phyloP scores from a whole-genome alignment of 2,329 filamentous ascomycete species.

The Coniosporium tulheliwenetii region DNA sequence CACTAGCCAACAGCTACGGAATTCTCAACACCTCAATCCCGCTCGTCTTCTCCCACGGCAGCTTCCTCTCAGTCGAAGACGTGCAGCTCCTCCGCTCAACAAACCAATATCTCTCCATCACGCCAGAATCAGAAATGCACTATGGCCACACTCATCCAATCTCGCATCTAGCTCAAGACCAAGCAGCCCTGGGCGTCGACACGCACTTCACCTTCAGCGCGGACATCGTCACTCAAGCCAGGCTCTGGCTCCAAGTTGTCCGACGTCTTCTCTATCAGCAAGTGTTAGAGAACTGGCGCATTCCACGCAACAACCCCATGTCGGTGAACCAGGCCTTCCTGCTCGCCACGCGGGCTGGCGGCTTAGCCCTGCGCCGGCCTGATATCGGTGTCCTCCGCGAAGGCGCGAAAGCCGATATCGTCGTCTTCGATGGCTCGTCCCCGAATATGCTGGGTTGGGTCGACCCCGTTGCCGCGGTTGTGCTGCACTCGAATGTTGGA shows the following conservation, averaged over 20 bases:
- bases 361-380: constrained; percentile 25
- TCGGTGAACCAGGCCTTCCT: constrained; percentile 31
- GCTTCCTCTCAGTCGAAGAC: constrained; percentile 16
- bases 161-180: constrained; percentile 13
- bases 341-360: constrained; percentile 32
- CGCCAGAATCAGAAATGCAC: constrained; percentile 36
- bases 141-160: constrained; percentile 20
- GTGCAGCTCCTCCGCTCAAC: constrained; percentile 17
- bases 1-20: constrained; percentile 18
- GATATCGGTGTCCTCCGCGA: constrained; percentile 29
- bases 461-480: constrained; percentile 26
- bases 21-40: constrained; percentile 24
- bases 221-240: constrained; percentile 18
- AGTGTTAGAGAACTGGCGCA: constrained; percentile 10
- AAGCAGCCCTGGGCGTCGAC: constrained; percentile 18
- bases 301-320: constrained; percentile 12
- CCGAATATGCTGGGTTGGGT: constrained; percentile 25
- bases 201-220: constrained; percentile 16
- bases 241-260: constrained; percentile 15
- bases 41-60: constrained; percentile 24
- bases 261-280: constrained; percentile 14
- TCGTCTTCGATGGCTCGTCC: constrained; percentile 28
- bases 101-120: constrained; percentile 24
- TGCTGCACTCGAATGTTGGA: constrained; percentile 22
- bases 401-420: constrained; percentile 32